These are phyloP conservation scores for Sarocladium oryzae DNA, from an alignment of 2,329 filamentous ascomycete genomes.

Conservation along the genomic window DNA sequence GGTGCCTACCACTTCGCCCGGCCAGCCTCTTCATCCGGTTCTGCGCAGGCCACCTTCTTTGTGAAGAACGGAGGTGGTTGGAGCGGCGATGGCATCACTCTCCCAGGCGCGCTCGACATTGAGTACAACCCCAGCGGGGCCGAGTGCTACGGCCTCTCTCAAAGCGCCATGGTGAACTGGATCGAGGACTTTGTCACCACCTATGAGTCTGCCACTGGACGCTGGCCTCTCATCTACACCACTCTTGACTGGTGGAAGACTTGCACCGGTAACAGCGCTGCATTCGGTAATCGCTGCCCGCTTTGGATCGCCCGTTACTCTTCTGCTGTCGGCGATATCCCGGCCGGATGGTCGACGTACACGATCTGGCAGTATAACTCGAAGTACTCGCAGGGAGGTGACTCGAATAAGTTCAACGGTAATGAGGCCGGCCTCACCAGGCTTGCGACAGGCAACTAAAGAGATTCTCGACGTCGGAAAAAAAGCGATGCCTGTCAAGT, in stretches of 20 bases:
- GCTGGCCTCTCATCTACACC: constrained; percentile 46
- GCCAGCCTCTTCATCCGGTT: constrained; percentile 35
- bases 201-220: constrained; percentile 37
- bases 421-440: constrained; percentile 10
- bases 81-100: constrained; percentile 43
- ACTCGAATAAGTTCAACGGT: constrained; percentile 47
- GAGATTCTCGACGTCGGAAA: too few relatives aligned
- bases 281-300: constrained; percentile 38
- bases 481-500: too few relatives aligned
- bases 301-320: constrained; percentile 39
- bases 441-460: constrained; percentile 5
- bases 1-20: constrained; percentile 51
- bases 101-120: constrained; percentile 51
- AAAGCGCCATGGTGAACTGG: constrained; percentile 40
- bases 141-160: constrained; percentile 38
- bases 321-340: constrained; percentile 33
- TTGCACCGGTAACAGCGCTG: constrained; percentile 43
- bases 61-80: constrained; percentile 46
- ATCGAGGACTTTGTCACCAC: constrained; percentile 44
- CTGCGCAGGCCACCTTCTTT: constrained; percentile 45
- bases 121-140: constrained; percentile 34
- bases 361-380: constrained; percentile 51
- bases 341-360: constrained; percentile 43
- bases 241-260: constrained; percentile 45
- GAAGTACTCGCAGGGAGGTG: constrained; percentile 42